Evolutionary conservation across 2,329 filamentous ascomycete genomes (phyloP).

Genomic region (Plectosphaerella plurivora): DNA sequence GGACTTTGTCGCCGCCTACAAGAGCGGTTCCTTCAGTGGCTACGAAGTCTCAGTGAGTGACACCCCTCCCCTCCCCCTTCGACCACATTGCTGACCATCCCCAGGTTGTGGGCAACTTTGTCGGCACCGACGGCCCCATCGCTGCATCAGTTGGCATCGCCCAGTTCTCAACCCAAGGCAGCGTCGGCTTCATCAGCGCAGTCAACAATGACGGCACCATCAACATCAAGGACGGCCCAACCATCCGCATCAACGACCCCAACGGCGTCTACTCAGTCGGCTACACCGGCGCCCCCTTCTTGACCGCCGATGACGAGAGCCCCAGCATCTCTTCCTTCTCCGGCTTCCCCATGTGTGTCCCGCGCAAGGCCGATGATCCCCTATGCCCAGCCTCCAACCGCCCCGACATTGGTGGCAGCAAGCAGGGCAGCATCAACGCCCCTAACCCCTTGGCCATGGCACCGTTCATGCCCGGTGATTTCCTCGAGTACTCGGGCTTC

Average conservation of each 20-base stretch:
- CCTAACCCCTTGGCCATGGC: slow-evolving; percentile 32
- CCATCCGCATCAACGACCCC: slow-evolving; percentile 35
- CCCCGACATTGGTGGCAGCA: slow-evolving; percentile 12
- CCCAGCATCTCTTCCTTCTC: slow-evolving; percentile 41
- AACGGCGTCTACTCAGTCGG: slow-evolving; percentile 34
- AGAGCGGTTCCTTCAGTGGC: slow-evolving; percentile 11
- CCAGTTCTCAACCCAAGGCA: slow-evolving; percentile 27
- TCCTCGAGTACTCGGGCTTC: slow-evolving; percentile 33
- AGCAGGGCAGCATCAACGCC: slow-evolving; percentile 18
- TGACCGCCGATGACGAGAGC: slow-evolving; percentile 41
- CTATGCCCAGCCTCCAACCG: slow-evolving; percentile 31
- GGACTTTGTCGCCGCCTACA: slow-evolving; percentile 10
- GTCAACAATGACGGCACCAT: slow-evolving; percentile 27
- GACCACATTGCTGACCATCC: neutral
- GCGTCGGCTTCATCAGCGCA: slow-evolving; percentile 26
- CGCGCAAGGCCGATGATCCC: slow-evolving; percentile 28
- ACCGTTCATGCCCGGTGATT: slow-evolving; percentile 33
- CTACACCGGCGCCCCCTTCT: slow-evolving; percentile 29
- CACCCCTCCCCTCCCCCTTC: neutral
- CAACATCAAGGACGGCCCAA: slow-evolving; percentile 29
- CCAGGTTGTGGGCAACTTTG: slow-evolving; percentile 29
- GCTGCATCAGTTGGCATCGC: slow-evolving; percentile 31
- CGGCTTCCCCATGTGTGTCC: slow-evolving; percentile 48
- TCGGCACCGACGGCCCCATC: slow-evolving; percentile 27
- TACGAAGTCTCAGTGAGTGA: slow-evolving; percentile 27